A percentile compares a stretch with the other conserved stretches of the same genome.
Conservation (phyloP, 768 basidiomycete genomes). For the Termitomyces sp. region DNA sequence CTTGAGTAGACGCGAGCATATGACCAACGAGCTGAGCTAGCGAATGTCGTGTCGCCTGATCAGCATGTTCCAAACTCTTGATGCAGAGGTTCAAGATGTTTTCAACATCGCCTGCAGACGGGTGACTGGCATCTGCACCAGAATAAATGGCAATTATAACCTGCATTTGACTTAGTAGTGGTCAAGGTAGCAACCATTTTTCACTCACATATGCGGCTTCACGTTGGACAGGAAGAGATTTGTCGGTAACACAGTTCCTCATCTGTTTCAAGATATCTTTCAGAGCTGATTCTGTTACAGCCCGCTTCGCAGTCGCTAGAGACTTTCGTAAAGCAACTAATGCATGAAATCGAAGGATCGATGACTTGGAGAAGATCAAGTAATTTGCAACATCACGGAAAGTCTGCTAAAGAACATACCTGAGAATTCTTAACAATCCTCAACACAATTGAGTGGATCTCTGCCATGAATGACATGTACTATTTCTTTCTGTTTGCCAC, state of each 20-base stretch:
- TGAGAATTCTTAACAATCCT: conserved; percentile 70
- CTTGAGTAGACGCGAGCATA: conserved; percentile 79
- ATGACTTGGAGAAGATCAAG: conserved; percentile 43
- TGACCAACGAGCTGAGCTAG: conserved; percentile 80
- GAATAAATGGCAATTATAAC: conserved; percentile 53
- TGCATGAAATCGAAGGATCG: conserved; percentile 80
- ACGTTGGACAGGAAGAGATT: conserved; percentile 80
- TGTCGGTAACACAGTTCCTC: conserved; percentile 71
- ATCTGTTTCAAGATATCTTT: conserved; percentile 87
- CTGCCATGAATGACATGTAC: conserved; percentile 95
- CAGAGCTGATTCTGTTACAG: conserved; percentile 69
- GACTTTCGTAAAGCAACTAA: conserved; percentile 75
- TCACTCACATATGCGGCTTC: conserved; percentile 67
- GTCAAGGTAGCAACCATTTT: neutral
- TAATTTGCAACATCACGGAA: conserved; percentile 1
- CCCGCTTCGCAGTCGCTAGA: conserved; percentile 74
- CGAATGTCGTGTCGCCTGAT: conserved; percentile 77
- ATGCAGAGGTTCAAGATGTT: conserved; percentile 60
- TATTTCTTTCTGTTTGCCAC: conserved; percentile 23
- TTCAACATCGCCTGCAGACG: conserved; percentile 72
- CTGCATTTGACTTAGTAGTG: conserved; percentile 20
- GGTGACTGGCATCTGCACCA: conserved; percentile 44
- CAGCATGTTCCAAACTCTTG: conserved; percentile 75
- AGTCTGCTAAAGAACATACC: conserved; percentile 37
- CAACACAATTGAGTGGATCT: conserved; percentile 62